Conservation (phyloP, 352 stramenopile species). For the Peronospora farinosa region DNA sequence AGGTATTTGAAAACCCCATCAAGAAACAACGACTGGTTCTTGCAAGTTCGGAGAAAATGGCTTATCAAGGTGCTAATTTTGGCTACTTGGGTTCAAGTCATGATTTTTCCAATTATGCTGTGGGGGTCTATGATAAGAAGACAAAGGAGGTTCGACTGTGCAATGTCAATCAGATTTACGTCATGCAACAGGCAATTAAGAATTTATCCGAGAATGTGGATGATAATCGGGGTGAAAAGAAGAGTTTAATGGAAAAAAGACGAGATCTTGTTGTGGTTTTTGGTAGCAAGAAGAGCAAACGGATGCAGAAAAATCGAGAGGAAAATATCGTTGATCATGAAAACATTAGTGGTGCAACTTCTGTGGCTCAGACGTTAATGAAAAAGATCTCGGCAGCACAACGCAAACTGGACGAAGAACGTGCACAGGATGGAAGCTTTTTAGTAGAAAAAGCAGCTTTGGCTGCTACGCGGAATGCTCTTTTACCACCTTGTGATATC, state of each 20-base stretch:
- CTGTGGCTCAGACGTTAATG: constrained; percentile 62
- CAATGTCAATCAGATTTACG: constrained; percentile 80
- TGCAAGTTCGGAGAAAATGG: constrained; percentile 68
- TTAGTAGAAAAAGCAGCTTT: constrained; percentile 50
- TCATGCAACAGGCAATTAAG: constrained; percentile 82
- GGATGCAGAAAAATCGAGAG: constrained; percentile 75
- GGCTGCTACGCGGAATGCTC: constrained; percentile 48
- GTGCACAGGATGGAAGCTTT: constrained; percentile 45
- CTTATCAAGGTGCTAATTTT: constrained; percentile 83
- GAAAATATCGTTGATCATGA: constrained; percentile 78
- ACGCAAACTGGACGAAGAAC: constrained; percentile 43
- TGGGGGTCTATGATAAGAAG: constrained; percentile 74
- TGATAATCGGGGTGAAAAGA: constrained; percentile 50
- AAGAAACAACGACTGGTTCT: constrained; percentile 83
- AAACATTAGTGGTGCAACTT: constrained; percentile 65
- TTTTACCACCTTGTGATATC: constrained; percentile 64
- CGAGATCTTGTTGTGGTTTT: constrained; percentile 75
- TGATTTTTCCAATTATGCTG: constrained; percentile 64
- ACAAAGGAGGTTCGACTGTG: constrained; percentile 65
- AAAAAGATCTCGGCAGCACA: constrained; percentile 66
- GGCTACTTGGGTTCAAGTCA: constrained; percentile 67
- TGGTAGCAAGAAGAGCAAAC: constrained; percentile 79
- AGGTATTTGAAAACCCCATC: constrained; percentile 70
- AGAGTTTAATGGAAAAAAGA: constrained; percentile 62
- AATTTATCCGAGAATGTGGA: constrained; percentile 59